Evolutionary conservation across 78 protist species (phyloP).

Genomic region (Cyanophora paradoxa): DNA sequence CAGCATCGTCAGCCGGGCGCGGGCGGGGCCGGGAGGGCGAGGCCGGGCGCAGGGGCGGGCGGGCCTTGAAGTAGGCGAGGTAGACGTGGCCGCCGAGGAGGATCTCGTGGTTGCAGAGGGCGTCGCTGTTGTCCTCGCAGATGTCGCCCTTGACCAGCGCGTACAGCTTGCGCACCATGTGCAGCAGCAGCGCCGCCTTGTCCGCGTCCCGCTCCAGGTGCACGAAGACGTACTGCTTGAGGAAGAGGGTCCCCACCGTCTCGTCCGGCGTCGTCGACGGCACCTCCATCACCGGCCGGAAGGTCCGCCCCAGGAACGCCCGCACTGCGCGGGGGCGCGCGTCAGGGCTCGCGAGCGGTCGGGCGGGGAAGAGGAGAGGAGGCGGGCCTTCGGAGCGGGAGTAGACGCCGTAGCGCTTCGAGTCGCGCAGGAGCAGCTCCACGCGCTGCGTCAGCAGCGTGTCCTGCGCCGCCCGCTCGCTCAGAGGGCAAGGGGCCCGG

Average conservation of each 20-base stretch:
- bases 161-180: conserved; percentile 75
- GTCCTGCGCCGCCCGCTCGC: no score
- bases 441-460: conserved; percentile 55
- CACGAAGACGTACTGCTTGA: conserved; percentile 56
- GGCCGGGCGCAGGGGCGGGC: no score
- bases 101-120: conserved; percentile 52
- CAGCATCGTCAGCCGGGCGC: neutral
- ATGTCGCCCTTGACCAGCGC: conserved; percentile 49
- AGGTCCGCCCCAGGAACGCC: conserved; percentile 56
- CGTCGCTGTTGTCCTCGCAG: conserved; percentile 68
- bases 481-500: no score
- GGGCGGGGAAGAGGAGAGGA: no score
- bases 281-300: neutral
- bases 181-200: conserved; percentile 71
- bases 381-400: no score
- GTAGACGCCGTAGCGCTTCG: conserved; percentile 22
- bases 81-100: neutral
- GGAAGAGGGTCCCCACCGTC: conserved; percentile 47
- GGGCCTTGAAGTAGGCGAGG: no score
- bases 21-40: no score
- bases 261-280: neutral
- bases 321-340: conserved; percentile 23
- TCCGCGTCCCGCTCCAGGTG: conserved; percentile 61
- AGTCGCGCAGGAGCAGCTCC: conserved; percentile 57
- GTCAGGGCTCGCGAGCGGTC: no score